Percentiles rank a stretch among this genome's conserved stretches.
phyloP scores from a whole-genome alignment of 2,329 filamentous ascomycete genomes.

The Colletotrichum nymphaeae region DNA sequence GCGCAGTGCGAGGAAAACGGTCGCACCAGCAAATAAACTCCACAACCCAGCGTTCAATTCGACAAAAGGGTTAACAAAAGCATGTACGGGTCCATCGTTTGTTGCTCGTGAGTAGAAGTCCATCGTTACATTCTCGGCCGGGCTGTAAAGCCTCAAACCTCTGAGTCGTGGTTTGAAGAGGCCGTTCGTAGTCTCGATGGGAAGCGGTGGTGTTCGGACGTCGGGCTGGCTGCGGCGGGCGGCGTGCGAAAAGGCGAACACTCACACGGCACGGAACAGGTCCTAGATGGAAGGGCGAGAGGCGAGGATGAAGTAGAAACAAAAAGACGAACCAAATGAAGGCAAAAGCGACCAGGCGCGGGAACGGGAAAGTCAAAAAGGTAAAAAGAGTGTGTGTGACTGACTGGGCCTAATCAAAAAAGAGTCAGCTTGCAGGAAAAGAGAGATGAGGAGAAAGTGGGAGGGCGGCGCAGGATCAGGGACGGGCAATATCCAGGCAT shows the following conservation, averaged over 20 bases:
- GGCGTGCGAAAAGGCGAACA: not conserved
- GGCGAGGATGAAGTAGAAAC: slow-evolving; percentile 17
- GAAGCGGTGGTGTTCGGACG: not conserved
- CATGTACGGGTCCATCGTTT: slow-evolving; percentile 40
- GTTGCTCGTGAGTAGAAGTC: slow-evolving; percentile 34
- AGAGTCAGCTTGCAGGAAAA: slow-evolving; percentile 19
- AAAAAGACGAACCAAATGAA: slow-evolving; percentile 32
- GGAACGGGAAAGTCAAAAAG: slow-evolving; percentile 24
- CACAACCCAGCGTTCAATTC: slow-evolving; percentile 49
- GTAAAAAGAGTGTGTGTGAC: slow-evolving; percentile 21
- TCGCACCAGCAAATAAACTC: slow-evolving; percentile 46
- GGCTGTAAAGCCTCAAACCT: slow-evolving; percentile 14
- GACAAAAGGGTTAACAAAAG: slow-evolving; percentile 42
- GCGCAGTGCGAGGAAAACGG: slow-evolving; percentile 44
- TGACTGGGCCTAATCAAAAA: slow-evolving; percentile 8
- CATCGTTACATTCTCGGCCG: slow-evolving; percentile 32
- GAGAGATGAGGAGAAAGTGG: slow-evolving; percentile 24
- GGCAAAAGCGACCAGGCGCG: slow-evolving; percentile 26
- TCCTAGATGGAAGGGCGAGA: not conserved
- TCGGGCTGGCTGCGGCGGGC: not conserved
- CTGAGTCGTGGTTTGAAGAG: not conserved
- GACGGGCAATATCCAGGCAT: not conserved
- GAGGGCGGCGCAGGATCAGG: slow-evolving; percentile 25
- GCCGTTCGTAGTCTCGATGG: not conserved
- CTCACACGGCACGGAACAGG: not conserved